phyloP scores from a whole-genome alignment of 2,329 filamentous ascomycete genomes.

The Aspergillus fijiensis region DNA sequence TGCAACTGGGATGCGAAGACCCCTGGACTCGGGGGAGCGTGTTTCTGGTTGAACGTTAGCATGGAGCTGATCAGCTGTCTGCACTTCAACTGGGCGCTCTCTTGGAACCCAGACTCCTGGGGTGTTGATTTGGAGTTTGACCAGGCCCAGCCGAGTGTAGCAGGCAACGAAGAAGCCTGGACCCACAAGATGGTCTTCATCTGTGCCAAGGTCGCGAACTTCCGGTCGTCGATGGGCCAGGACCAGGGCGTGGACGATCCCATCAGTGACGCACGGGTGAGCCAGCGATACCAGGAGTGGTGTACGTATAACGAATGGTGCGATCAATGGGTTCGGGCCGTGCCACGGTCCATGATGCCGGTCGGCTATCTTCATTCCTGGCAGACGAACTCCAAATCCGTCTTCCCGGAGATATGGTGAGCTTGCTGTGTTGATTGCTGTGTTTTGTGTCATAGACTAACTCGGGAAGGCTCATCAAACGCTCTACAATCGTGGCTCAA shows the following conservation, averaged over 20 bases:
- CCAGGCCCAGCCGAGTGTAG: constrained; percentile 49
- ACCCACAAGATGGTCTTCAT: constrained; percentile 87
- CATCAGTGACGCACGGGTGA: constrained; percentile 60
- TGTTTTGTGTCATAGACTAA: constrained; percentile 1
- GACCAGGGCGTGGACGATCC: constrained; percentile 59
- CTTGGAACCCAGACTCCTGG: constrained; percentile 91
- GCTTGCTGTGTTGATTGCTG: constrained; percentile 29
- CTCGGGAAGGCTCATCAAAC: constrained; percentile 69
- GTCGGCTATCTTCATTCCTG: constrained; percentile 72
- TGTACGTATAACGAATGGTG: constrained; percentile 74
- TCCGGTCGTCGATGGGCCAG: constrained; percentile 67
- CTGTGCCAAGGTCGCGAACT: constrained; percentile 82
- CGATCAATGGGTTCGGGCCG: constrained; percentile 75
- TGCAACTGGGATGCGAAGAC: constrained; percentile 83
- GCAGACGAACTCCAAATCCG: constrained; percentile 66
- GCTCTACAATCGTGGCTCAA: constrained; percentile 75
- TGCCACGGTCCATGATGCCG: constrained; percentile 83
- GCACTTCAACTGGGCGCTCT: constrained; percentile 80
- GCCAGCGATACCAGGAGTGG: constrained; percentile 73
- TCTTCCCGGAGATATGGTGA: constrained; percentile 84
- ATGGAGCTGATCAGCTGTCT: constrained; percentile 89
- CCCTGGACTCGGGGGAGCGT: constrained; percentile 76
- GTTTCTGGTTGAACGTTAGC: constrained; percentile 91
- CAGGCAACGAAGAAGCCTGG: constrained; percentile 77
- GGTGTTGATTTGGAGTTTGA: constrained; percentile 75